phyloP scores from a whole-genome alignment of 768 basidiomycete genomes.

The Cystobasidium ongulense region DNA sequence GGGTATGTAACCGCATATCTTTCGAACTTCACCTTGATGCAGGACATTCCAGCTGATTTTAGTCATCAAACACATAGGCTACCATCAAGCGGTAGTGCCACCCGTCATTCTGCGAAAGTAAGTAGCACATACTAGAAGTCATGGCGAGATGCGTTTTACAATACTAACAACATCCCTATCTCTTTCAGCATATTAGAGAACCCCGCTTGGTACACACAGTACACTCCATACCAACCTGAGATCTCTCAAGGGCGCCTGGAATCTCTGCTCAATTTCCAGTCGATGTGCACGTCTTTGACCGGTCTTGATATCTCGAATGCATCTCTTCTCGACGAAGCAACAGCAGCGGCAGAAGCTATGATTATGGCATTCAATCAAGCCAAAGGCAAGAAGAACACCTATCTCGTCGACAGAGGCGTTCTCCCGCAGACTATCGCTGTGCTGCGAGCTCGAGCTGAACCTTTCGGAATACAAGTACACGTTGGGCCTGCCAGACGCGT shows the following conservation, averaged over 20 bases:
- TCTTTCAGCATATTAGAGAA: constrained; percentile 56
- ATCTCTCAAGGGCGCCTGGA: constrained; percentile 98
- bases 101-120: constrained; percentile 38
- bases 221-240: constrained; percentile 94
- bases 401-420: constrained; percentile 75
- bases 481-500: constrained; percentile 53
- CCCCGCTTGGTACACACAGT: constrained; percentile 95
- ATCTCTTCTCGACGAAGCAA: constrained; percentile 65
- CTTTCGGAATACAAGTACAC: constrained; percentile 77
- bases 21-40: constrained; percentile 82
- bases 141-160: background rate
- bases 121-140: background rate
- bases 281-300: constrained; percentile 89
- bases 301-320: constrained; percentile 93
- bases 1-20: constrained; percentile 92
- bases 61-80: constrained; percentile 30
- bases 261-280: constrained; percentile 92
- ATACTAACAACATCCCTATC: background rate
- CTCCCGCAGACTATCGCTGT: constrained; percentile 84
- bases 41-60: constrained; percentile 49
- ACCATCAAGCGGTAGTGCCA: constrained; percentile 48
- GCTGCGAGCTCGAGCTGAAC: constrained; percentile 78
- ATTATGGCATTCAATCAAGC: constrained; percentile 70
- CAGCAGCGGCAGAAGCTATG: constrained; percentile 93
- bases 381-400: constrained; percentile 66